These are phyloP conservation scores for Rhodotorula paludigena DNA, from an alignment of 768 basidiomycete genomes.

Conservation along the genomic window DNA sequence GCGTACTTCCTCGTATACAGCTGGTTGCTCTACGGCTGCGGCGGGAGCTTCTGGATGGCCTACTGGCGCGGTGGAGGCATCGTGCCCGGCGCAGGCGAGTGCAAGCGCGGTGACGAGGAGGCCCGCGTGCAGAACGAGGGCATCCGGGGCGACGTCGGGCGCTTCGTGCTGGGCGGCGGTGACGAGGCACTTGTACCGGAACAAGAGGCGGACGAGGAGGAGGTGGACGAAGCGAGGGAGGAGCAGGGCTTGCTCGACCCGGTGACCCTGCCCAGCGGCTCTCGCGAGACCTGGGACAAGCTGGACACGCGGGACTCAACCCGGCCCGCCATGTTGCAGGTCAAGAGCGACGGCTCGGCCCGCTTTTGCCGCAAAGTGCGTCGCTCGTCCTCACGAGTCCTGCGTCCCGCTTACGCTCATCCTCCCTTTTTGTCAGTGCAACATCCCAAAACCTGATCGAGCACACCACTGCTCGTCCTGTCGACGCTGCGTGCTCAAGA, in stretches of 20 bases:
- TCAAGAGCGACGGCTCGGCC: constrained; percentile 28
- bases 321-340: background rate
- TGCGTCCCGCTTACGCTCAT: background rate
- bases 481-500: constrained; percentile 29
- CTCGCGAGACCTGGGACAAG: background rate
- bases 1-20: background rate
- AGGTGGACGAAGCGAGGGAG: background rate
- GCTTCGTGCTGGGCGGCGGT: background rate
- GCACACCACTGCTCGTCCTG: constrained; percentile 38
- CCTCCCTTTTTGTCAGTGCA: constrained; percentile 12
- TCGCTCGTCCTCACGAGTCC: too few relatives aligned
- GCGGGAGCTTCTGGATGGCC: constrained; percentile 10
- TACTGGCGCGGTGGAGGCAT: constrained; percentile 14
- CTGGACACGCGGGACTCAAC: background rate
- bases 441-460: constrained; percentile 31
- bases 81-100: constrained; percentile 8
- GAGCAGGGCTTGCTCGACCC: background rate
- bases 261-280: too few relatives aligned
- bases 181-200: background rate
- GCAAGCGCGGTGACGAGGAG: constrained; percentile 8
- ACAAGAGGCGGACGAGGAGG: background rate
- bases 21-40: constrained; percentile 6
- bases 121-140: background rate
- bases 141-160: background rate
- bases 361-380: constrained; percentile 34